Evolutionary conservation across 1,139 yeast species (phyloP).

Genomic region (Taphrina deformans): DNA sequence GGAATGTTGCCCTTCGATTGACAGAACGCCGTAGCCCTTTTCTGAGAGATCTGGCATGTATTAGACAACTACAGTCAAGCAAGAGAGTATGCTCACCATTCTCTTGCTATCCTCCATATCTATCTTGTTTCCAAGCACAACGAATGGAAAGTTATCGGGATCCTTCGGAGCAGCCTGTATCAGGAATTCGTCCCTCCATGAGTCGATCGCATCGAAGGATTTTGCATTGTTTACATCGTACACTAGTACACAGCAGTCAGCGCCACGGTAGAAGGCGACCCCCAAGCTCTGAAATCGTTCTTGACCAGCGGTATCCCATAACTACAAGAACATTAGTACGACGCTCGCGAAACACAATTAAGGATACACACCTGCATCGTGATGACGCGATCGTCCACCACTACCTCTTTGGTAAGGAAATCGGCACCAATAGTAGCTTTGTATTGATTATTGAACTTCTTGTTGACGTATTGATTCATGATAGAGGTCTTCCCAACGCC

Average conservation of each 20-base stretch:
- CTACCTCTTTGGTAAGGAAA: slow-evolving; percentile 85
- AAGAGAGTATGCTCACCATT: slow-evolving; percentile 51
- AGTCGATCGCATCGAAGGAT: slow-evolving; percentile 81
- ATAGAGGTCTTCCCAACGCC: slow-evolving; percentile 97
- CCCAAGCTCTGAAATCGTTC: slow-evolving; percentile 91
- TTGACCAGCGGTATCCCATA: slow-evolving; percentile 90
- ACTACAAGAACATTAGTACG: slow-evolving; percentile 50
- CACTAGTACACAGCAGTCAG: slow-evolving; percentile 95
- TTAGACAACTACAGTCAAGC: not conserved
- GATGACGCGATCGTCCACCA: slow-evolving; percentile 75
- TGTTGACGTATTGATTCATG: slow-evolving; percentile 79
- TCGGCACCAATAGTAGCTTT: slow-evolving; percentile 99
- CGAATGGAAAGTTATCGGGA: slow-evolving; percentile 94
- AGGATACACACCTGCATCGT: slow-evolving; percentile 56
- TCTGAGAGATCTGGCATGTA: slow-evolving; percentile 51
- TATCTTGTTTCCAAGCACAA: slow-evolving; percentile 88
- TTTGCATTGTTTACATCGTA: slow-evolving; percentile 92
- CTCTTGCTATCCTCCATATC: slow-evolving; percentile 92
- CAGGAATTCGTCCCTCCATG: slow-evolving; percentile 94
- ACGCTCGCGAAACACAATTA: slow-evolving; percentile 38
- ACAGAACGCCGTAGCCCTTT: slow-evolving; percentile 84
- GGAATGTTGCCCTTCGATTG: slow-evolving; percentile 87
- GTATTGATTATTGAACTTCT: slow-evolving; percentile 91
- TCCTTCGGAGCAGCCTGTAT: slow-evolving; percentile 90
- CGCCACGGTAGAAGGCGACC: slow-evolving; percentile 96